Base-by-base conservation (phyloP, 306 rosid genomes). In the Trichosanthes cucumerina region DNA sequence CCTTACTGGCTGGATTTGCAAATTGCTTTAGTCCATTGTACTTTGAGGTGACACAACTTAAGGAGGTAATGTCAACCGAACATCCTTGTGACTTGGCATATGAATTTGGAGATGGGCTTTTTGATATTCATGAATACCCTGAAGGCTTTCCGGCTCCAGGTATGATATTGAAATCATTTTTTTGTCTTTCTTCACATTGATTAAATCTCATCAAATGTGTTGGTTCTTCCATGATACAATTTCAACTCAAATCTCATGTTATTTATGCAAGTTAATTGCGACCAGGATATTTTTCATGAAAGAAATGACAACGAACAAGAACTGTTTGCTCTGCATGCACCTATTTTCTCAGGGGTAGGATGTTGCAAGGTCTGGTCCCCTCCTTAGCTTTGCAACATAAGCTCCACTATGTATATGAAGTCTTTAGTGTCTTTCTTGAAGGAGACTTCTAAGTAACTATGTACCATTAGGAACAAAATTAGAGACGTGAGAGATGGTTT, bases 31-130 rank as follows among this genome's bases (percentile, higher is more conserved):
- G 82, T 74, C 97, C 98, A 57, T 81, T 93, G 87, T 93, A 91
- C 83, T 91, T 93, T 23, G 73, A 74, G 62, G 86, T 91, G 82
- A 88, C 80, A 68, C 86, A 89, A 82, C 59, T 86, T 50, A 88
- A 86, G 81, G 97, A 90, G 89, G 98, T 90, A 62, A 89, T 91
- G 98, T 80, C 98, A 79, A 91, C 98, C 41, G 98, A 89, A 82
- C 93, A 93, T 80, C 97, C 96, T 58, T 91, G 98, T 87, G 98
- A 89, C 82, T 81, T 86, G 68, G 93, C 96, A 24, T 93, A 88
- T 80, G 98, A 91, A 72, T 89, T 93, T 34, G 93, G 97, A 46
- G 91, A 91, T 83, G 98, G 98, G 36, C 82, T 84, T 21, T 79
- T 86, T 69, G 89, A 88, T 78, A 82, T 90, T 68, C 84, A 81